Evolutionary conservation across 495 filamentous ascomycete genomes (phyloP), one percentile per base, ranked within the genome.

Genomic region (Penicillium diatomitis): DNA sequence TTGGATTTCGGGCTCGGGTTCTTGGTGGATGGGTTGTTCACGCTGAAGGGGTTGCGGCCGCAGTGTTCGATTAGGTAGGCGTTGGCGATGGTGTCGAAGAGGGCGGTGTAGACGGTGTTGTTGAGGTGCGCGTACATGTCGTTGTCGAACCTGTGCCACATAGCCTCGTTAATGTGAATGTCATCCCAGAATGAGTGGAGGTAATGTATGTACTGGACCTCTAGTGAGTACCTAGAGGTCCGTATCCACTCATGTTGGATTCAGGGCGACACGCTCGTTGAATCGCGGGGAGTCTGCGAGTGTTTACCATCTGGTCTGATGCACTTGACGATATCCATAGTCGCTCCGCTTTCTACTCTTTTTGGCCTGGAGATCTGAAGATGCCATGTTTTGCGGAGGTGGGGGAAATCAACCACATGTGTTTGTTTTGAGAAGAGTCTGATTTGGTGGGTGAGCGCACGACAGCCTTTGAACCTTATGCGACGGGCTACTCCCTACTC

Each of bases 41-140:
- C 56, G 29, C 74, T 66, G 31, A 81, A 75, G 2, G 90, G 92
- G 46, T 84, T 71, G 51, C 92, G 78, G 20, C 77, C 79, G 63
- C 89, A 95, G 48, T 87, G 68, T 33, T 83, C 71, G 47, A 95
- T 89, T 4, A 98, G 78, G 63, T 92, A 98, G 38, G 82, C 74
- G 70, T 96, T 98, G 57, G 94, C 82, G 52, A 96, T 81, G 4
- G 87, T 89, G 71, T 98, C 91, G 68, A 82, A 81, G 37, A 92
- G 76, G 55, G 83, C 80, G 51, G 85, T 84, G 68, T 95, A 94
- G 36, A 94, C 74, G 41, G 80, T 82, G 59, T 94, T 92, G 66
- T 92, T 94, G 52, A 86, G 77, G 55, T 95, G 88, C 39, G 83
- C 77, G 66, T 96, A 97, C 86, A 95, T 92, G 70, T 96, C 91